A percentile compares a stretch with the other conserved stretches of the same genome.
phyloP scores from a whole-genome alignment of 257 asterid species.

The Haberlea rhodopensis region DNA sequence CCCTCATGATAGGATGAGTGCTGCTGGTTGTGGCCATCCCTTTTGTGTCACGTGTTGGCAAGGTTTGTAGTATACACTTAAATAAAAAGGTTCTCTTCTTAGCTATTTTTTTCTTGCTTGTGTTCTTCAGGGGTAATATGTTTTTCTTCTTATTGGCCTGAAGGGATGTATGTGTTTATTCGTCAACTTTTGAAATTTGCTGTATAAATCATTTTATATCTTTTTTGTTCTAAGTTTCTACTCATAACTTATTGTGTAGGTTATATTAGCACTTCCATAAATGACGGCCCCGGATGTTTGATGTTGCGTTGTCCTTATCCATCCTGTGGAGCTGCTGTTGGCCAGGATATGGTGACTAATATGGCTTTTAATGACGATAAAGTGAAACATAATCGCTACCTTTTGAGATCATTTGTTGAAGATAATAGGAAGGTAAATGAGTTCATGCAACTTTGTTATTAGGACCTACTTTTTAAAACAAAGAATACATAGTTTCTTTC shows the following conservation, averaged over 20 bases:
- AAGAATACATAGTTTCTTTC: neutral
- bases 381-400: conserved; percentile 65
- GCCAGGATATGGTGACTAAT: conserved; percentile 76
- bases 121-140: conserved; percentile 17
- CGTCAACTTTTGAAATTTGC: conserved; percentile 2
- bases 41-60: conserved; percentile 81
- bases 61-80: conserved; percentile 50
- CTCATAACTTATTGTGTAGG: conserved; percentile 49
- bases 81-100: conserved; percentile 15
- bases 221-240: conserved; percentile 17
- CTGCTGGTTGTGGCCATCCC: conserved; percentile 90
- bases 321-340: conserved; percentile 80
- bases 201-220: conserved; percentile 6
- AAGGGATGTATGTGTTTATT: neutral
- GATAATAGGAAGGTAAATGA: conserved; percentile 79
- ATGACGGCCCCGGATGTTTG: conserved; percentile 96
- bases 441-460: too few relatives aligned
- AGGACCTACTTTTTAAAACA: neutral
- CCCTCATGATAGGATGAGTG: conserved; percentile 52
- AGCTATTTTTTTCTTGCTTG: neutral
- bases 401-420: conserved; percentile 74
- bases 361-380: conserved; percentile 62
- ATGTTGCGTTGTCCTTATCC: conserved; percentile 95
- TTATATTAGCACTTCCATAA: conserved; percentile 67
- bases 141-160: neutral